phyloP scores from a whole-genome alignment of 306 rosid genomes.

The Vigna trinervia region DNA sequence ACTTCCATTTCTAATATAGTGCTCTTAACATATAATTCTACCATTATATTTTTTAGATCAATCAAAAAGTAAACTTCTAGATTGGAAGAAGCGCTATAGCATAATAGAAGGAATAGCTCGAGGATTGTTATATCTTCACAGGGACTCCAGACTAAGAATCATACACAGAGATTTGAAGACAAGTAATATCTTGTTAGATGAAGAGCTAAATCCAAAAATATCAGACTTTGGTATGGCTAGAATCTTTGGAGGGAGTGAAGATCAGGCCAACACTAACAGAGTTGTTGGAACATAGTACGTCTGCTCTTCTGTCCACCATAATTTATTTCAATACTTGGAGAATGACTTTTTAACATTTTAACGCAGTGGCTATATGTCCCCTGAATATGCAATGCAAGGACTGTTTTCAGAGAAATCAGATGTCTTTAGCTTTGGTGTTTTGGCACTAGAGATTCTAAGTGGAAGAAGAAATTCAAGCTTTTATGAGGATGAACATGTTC shows the following conservation, averaged over 20 bases:
- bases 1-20: neutral
- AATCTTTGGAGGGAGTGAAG: constrained; percentile 47
- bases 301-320: too few species aligned
- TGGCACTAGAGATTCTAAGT: constrained; percentile 24
- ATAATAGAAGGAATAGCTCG: constrained; percentile 47
- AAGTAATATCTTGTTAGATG: constrained; percentile 41
- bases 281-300: constrained; percentile 39
- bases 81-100: constrained; percentile 37
- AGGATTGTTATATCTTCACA: constrained; percentile 44
- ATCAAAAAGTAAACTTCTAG: constrained; percentile 15
- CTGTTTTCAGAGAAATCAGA: neutral
- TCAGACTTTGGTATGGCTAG: constrained; percentile 50
- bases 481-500: neutral
- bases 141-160: constrained; percentile 45
- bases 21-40: neutral
- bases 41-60: constrained; percentile 3
- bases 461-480: constrained; percentile 40
- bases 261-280: constrained; percentile 37
- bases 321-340: too few species aligned
- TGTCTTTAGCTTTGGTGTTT: constrained; percentile 43
- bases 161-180: constrained; percentile 46
- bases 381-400: neutral
- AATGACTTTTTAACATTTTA: neutral
- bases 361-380: neutral
- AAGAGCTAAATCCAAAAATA: constrained; percentile 42